A percentile compares a stretch with the other conserved stretches of the same genome.
phyloP scores from a whole-genome alignment of 495 filamentous ascomycete species.

The Daldinia bambusicola region DNA sequence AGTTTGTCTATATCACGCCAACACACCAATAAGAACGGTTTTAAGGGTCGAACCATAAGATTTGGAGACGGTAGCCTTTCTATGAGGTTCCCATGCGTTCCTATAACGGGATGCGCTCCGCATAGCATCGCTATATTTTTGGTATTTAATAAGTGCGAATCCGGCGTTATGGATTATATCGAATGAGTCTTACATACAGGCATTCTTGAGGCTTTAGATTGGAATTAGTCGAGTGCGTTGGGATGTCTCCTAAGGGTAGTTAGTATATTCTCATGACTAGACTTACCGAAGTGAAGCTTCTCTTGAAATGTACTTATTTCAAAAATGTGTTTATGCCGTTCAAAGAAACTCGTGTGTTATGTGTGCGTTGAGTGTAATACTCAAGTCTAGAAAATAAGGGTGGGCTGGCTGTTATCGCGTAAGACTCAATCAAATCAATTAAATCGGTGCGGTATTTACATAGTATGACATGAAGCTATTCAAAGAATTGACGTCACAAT shows the following conservation, averaged over 20 bases:
- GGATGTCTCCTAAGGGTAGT: too few species aligned
- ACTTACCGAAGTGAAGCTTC: too few species aligned
- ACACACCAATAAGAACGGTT: too few species aligned
- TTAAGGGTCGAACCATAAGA: not conserved
- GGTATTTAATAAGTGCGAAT: not conserved
- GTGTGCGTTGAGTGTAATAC: too few species aligned
- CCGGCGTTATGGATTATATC: not conserved
- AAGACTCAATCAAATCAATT: too few species aligned
- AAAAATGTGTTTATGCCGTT: too few species aligned
- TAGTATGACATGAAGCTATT: too few species aligned
- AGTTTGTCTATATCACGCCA: not conserved
- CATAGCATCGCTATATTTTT: not conserved
- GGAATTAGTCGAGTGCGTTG: not conserved
- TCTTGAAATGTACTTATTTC: not conserved
- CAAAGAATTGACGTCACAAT: too few species aligned
- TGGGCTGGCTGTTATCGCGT: too few species aligned
- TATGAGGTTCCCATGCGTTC: not conserved
- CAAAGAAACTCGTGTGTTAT: too few species aligned
- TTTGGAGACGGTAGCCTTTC: not conserved
- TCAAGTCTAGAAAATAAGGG: too few species aligned
- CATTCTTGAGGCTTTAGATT: not conserved
- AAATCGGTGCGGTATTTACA: too few species aligned
- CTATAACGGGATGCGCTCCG: not conserved
- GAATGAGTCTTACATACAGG: not conserved
- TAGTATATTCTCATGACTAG: not conserved